Base-by-base conservation (phyloP, 805 yeast species). In the Candida fluviatilis region DNA sequence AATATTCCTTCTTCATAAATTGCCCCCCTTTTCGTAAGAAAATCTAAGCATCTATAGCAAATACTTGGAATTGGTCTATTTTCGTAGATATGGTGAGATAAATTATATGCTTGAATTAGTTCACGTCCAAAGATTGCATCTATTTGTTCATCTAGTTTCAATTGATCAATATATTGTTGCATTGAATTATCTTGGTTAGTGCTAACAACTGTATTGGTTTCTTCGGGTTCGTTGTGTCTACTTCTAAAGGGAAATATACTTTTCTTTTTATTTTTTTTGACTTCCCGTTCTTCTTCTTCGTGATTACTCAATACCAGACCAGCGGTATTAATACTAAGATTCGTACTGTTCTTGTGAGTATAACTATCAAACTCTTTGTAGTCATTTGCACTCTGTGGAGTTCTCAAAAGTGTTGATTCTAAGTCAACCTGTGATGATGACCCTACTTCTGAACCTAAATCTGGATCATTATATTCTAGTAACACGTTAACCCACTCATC, bases 1-100 rank as follows among this genome's bases (percentile, higher is more conserved):
- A 93, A 93, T 2, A 91, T 76, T 8, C 99, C 99, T 52, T 89
- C 95, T 57, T 87, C 93, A 44, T 75, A 75, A n/a, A 82, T 67
- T 0, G 95, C 95, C 16, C 82, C 78, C 18, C 80, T 74, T 27
- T 68, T 71, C 35, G 73, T 71, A 35, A 91, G 66, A 47, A 73
- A 85, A 40, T 78, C 83, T 24, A 90, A 52, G 52, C 96, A 88
- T 42, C 95, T 64, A 50, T 66, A 84, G 13, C 87, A 76, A 5
- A 91, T 80, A 29, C 89, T 78, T 1, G 99, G 97, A 14, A 84
- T 70, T 5, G 57, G 58, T 24, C 65, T 69, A 15, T 75, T 71
- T 41, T 64, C 55, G 50, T 73, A 45, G 24, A 61, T 57, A 36
- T 70, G 71, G 4, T 75, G 66, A 2, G 90, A 81, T 21, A 80